Conservation (phyloP, 78 protist species). For the Dictyostelium purpureum region DNA sequence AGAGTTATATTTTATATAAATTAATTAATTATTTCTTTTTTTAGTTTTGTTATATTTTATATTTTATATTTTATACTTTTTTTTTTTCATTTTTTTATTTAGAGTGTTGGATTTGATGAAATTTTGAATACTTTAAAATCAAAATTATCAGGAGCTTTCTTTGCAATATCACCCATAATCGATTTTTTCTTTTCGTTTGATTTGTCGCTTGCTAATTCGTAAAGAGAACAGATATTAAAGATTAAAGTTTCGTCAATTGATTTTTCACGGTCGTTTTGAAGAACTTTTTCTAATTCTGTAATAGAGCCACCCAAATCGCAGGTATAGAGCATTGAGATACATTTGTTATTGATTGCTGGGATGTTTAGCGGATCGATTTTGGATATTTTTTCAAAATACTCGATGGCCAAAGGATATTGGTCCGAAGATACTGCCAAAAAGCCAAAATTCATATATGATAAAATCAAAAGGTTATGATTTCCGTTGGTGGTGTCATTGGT, state of each 20-base stretch:
- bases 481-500: background rate
- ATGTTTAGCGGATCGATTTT: slow-evolving; percentile 38
- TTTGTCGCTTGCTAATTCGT: slow-evolving; percentile 46
- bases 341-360: slow-evolving; percentile 53
- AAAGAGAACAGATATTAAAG: slow-evolving; percentile 66
- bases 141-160: slow-evolving; percentile 72
- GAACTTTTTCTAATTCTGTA: slow-evolving; percentile 1
- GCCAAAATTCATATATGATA: slow-evolving; percentile 56
- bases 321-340: slow-evolving; percentile 68
- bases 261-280: slow-evolving; percentile 20
- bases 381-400: slow-evolving; percentile 34
- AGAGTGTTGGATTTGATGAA: background rate
- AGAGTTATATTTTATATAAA: background rate
- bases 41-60: background rate
- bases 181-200: slow-evolving; percentile 65
- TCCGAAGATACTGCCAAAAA: slow-evolving; percentile 39
- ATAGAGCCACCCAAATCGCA: slow-evolving; percentile 64
- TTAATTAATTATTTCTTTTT: background rate
- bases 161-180: slow-evolving; percentile 58
- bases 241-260: slow-evolving; percentile 59
- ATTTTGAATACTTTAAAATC: slow-evolving; percentile 71
- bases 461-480: background rate
- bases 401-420: slow-evolving; percentile 57
- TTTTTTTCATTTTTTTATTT: no score
- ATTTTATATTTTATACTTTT: background rate